Evolutionary conservation across 1,284 basidiomycete genomes (phyloP).

Genomic region (Nidula niveotomentosa): DNA sequence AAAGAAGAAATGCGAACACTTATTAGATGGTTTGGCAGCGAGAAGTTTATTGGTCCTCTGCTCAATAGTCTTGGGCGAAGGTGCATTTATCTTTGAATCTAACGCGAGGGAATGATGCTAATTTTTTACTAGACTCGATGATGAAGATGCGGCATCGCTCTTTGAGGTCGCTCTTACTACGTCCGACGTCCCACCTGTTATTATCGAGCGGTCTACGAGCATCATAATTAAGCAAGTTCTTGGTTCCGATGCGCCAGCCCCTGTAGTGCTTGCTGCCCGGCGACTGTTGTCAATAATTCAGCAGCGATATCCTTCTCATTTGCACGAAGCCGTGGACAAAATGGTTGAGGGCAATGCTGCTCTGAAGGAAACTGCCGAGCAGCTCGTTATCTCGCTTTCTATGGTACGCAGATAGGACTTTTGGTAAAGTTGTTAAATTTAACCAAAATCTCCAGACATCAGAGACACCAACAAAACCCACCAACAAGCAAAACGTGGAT

Average conservation of each 20-base stretch:
- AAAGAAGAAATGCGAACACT: conserved; percentile 43
- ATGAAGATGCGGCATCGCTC: conserved; percentile 33
- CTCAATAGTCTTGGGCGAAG: conserved; percentile 39
- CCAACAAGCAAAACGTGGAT: conserved; percentile 31
- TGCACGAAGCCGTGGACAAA: conserved; percentile 40
- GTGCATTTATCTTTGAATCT: conserved; percentile 28
- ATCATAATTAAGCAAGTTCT: conserved; percentile 32
- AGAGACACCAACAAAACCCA: not conserved
- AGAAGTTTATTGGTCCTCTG: conserved; percentile 60
- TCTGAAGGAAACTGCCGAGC: conserved; percentile 41
- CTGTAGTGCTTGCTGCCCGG: conserved; percentile 19
- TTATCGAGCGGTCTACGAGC: conserved; percentile 35
- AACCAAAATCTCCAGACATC: not conserved
- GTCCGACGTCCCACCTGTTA: conserved; percentile 28
- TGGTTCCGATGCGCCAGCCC: conserved; percentile 15
- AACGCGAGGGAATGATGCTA: not conserved
- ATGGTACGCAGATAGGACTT: conserved; percentile 34
- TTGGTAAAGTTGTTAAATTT: not conserved
- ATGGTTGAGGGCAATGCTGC: conserved; percentile 36
- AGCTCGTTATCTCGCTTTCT: conserved; percentile 54
- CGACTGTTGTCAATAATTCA: conserved; percentile 42
- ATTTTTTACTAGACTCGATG: conserved; percentile 38
- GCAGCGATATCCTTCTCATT: conserved; percentile 51
- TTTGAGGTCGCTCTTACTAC: conserved; percentile 45
- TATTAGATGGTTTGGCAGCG: conserved; percentile 48